Percentiles rank a stretch among this genome's conserved stretches.
Evolutionary conservation across 1,284 basidiomycete species (phyloP).

Genomic region (Vanrija sp.): DNA sequence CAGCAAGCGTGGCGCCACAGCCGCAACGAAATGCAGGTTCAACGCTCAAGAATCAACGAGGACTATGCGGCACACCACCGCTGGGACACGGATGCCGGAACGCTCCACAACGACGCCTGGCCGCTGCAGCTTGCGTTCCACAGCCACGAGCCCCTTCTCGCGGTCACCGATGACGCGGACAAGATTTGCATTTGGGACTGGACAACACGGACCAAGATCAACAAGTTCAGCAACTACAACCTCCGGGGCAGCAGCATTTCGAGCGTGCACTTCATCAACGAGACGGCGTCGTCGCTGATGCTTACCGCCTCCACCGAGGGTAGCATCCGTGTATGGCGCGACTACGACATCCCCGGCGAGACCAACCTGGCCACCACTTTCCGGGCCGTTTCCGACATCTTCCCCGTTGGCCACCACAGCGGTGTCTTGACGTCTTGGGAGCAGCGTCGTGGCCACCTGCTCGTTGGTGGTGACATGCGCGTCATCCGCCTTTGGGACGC

Average conservation of each 20-base stretch:
- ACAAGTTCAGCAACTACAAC: constrained; percentile 86
- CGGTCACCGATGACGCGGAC: constrained; percentile 80
- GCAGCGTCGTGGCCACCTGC: constrained; percentile 75
- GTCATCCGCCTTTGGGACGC: constrained; percentile 94
- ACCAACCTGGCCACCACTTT: constrained; percentile 87
- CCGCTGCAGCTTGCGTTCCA: constrained; percentile 83
- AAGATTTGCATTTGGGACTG: constrained; percentile 93
- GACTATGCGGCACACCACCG: constrained; percentile 65
- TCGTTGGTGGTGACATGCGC: constrained; percentile 86
- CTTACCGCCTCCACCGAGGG: constrained; percentile 87
- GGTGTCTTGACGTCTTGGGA: constrained; percentile 93
- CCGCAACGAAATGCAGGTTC: constrained; percentile 79
- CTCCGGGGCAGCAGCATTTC: constrained; percentile 77
- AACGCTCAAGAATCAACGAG: constrained; percentile 58
- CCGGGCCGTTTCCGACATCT: constrained; percentile 77
- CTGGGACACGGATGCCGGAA: constrained; percentile 79
- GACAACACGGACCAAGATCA: constrained; percentile 71
- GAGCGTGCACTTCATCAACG: constrained; percentile 88
- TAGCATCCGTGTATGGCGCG: constrained; percentile 82
- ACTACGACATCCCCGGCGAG: constrained; percentile 61
- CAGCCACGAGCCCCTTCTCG: constrained; percentile 83
- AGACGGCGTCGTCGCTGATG: constrained; percentile 88
- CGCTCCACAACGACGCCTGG: constrained; percentile 64
- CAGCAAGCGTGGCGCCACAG: constrained; percentile 93
- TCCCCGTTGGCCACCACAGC: constrained; percentile 59